A percentile compares a stretch with the other conserved stretches of the same genome.
Evolutionary conservation across 2,329 filamentous ascomycete species (phyloP).

Genomic region (Clarireedia paspali): DNA sequence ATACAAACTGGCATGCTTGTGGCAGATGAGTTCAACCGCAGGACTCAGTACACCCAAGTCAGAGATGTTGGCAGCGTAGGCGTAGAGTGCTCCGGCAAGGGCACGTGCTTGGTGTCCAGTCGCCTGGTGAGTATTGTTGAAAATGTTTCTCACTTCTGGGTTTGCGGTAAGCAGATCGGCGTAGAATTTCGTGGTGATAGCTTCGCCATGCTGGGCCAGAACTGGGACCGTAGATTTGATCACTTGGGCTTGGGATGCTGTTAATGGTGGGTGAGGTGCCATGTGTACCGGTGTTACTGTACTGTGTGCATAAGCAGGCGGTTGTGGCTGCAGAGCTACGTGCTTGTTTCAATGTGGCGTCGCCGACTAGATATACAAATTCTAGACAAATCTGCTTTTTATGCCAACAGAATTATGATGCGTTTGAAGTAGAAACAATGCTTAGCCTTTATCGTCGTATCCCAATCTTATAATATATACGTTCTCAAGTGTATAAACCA

Average conservation of each 20-base stretch:
- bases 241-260: conserved; percentile 56
- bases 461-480: too few relatives aligned
- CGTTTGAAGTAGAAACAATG: too few relatives aligned
- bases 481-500: too few relatives aligned
- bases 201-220: conserved; percentile 57
- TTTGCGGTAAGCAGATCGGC: conserved; percentile 55
- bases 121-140: conserved; percentile 62
- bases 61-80: conserved; percentile 67
- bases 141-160: conserved; percentile 60
- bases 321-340: too few relatives aligned
- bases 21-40: conserved; percentile 59
- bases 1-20: conserved; percentile 69
- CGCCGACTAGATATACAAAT: too few relatives aligned
- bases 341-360: too few relatives aligned
- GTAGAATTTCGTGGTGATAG: conserved; percentile 70
- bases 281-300: too few relatives aligned
- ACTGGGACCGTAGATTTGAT: conserved; percentile 74
- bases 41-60: conserved; percentile 52
- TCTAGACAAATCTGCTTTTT: too few relatives aligned
- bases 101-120: conserved; percentile 63
- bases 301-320: too few relatives aligned
- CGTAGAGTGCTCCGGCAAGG: conserved; percentile 60
- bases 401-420: too few relatives aligned
- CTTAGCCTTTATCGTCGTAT: too few relatives aligned
- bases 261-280: conserved; percentile 21